These are phyloP conservation scores for Drechmeria coniospora DNA, from an alignment of 2,329 filamentous ascomycete species.

Conservation along the genomic window DNA sequence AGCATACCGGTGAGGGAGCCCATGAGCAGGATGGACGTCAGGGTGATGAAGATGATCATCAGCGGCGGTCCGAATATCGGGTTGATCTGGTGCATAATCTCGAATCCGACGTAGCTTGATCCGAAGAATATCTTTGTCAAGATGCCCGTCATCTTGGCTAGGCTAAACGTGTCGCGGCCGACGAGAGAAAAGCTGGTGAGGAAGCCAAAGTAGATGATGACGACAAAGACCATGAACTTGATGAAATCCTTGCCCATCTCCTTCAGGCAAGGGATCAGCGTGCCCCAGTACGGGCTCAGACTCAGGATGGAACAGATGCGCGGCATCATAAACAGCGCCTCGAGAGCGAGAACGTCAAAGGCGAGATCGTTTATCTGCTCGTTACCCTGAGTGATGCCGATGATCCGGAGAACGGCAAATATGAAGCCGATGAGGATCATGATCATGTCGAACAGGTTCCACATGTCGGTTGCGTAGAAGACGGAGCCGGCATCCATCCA, in stretches of 20 bases:
- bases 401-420: conserved; percentile 47
- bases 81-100: conserved; percentile 46
- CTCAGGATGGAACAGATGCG: conserved; percentile 78
- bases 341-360: conserved; percentile 79
- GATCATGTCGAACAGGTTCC: conserved; percentile 58
- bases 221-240: conserved; percentile 66
- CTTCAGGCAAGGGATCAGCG: conserved; percentile 75
- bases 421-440: conserved; percentile 59
- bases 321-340: conserved; percentile 81
- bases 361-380: conserved; percentile 55
- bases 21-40: conserved; percentile 66
- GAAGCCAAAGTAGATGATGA: conserved; percentile 76
- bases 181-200: conserved; percentile 72
- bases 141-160: conserved; percentile 57
- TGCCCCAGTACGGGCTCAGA: conserved; percentile 81
- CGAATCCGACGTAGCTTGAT: conserved; percentile 59
- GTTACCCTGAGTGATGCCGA: conserved; percentile 32
- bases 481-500: conserved; percentile 74
- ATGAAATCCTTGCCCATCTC: conserved; percentile 91
- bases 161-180: conserved; percentile 52
- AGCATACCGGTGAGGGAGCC: conserved; percentile 66
- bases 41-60: conserved; percentile 58
- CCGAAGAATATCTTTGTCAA: conserved; percentile 72
- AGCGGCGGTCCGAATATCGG: conserved; percentile 42
- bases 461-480: conserved; percentile 73